Base-by-base conservation (phyloP, 208 protist genomes). In the Wallacemonas sp. region DNA sequence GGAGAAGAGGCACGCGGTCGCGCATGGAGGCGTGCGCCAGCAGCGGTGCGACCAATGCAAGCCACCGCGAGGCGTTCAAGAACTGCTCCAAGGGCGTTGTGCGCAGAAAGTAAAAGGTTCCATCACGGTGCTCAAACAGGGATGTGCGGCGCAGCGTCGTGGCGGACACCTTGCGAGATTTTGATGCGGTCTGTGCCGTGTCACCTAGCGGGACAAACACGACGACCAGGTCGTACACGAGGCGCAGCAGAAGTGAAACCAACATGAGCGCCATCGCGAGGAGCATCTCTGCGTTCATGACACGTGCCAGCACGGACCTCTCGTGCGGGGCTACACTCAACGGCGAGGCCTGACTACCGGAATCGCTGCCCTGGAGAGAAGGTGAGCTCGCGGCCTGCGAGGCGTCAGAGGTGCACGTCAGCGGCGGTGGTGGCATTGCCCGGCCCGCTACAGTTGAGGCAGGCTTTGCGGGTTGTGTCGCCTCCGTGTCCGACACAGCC, bases 211-310 rank as follows among this genome's bases (percentile, higher is more conserved):
- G 11, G 11, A 31, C 24, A 31, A 58, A 58, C 51, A 41, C 3
- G 6, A 56, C 27, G 2, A 66, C 46, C 51, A 77, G 51, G 69
- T 87, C 83, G 28, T 64, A 73, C 44, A 92, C 68, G 1, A 84
- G 46, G 31, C 84, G 81, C 15, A 95, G 5, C 39, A 86, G 33
- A 22, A 95, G 38, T 15, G 81, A 75, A 19, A 90, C 65, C 34
- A 58, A 41, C 21, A 44, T 73, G 28, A 90, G 67, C 4, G 87
- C 68, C 49, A 91, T 58, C 14, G 83, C 72, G 3, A 82, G 75
- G 4, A 90, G 39, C 69, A 95, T 69, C 60, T 94, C 84, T 6
- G 73, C 78, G 61, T 90, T 94, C 9, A 90, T 11, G 12, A 91
- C 72, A 3, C 64, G 68, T 12, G 63, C 33, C n/a, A 84, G 47